phyloP scores from a whole-genome alignment of 208 protist genomes.

The Trypanosoma conorhini region DNA sequence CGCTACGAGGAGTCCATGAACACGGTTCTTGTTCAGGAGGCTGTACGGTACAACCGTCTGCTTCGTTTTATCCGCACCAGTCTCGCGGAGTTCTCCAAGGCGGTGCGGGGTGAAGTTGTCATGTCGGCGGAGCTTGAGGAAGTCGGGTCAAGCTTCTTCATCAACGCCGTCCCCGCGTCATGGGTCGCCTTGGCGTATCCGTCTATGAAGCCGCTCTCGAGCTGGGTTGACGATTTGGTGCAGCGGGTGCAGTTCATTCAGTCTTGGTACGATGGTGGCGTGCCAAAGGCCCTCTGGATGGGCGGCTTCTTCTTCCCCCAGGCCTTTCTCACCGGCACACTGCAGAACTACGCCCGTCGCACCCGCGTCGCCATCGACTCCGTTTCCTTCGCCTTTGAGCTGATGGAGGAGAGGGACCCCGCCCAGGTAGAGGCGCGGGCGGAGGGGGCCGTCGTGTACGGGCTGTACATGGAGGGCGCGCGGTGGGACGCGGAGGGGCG shows the following conservation, averaged over 20 bases:
- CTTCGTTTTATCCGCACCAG: constrained; percentile 86
- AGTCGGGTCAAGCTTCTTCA: constrained; percentile 94
- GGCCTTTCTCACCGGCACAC: constrained; percentile 95
- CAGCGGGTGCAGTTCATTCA: constrained; percentile 89
- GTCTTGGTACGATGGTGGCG: constrained; percentile 86
- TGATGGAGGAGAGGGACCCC: constrained; percentile 41
- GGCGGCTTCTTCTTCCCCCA: constrained; percentile 98
- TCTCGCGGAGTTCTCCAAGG: constrained; percentile 94
- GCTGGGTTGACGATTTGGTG: constrained; percentile 97
- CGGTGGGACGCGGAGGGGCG: constrained; percentile 86
- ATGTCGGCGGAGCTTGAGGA: constrained; percentile 96
- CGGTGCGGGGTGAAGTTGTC: constrained; percentile 95
- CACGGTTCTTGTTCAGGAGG: constrained; percentile 94
- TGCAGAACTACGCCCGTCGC: constrained; percentile 97
- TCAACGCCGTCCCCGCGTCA: constrained; percentile 94
- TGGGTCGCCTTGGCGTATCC: constrained; percentile 94
- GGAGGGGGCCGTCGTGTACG: constrained; percentile 91
- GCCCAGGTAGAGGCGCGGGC: constrained; percentile 28
- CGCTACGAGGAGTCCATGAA: constrained; percentile 96
- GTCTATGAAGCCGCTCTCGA: constrained; percentile 95
- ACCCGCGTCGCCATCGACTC: constrained; percentile 95
- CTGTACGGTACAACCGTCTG: constrained; percentile 94
- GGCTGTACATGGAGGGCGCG: constrained; percentile 97
- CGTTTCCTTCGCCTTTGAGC: constrained; percentile 93
- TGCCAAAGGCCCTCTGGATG: constrained; percentile 94